Conservation (phyloP, 345 rosid genomes). For the Aquilaria sinensis region DNA sequence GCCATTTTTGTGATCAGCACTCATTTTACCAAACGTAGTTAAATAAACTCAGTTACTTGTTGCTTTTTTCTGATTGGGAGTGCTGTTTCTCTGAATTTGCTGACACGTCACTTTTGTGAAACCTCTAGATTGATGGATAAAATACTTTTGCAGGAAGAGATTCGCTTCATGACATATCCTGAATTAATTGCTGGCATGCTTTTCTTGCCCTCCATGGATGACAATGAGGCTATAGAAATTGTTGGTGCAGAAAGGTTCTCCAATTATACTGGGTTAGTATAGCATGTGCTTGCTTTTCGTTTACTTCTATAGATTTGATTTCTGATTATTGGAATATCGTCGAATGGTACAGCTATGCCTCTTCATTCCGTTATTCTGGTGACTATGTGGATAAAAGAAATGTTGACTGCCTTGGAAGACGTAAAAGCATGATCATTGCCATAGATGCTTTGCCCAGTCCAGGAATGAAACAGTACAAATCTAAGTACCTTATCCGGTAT, state of each 20-base stretch:
- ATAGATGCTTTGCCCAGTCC: constrained; percentile 78
- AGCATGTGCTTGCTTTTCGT: constrained; percentile 1
- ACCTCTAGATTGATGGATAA: not conserved
- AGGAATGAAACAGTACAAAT: constrained; percentile 50
- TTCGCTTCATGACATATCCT: constrained; percentile 93
- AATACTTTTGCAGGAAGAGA: constrained; percentile 64
- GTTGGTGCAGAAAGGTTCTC: constrained; percentile 88
- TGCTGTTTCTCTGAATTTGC: too few species aligned
- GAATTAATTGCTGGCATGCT: constrained; percentile 91
- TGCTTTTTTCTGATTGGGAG: too few species aligned
- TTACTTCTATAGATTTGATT: constrained; percentile 15
- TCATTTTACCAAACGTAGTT: too few species aligned
- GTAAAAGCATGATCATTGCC: constrained; percentile 60
- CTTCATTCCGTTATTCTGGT: constrained; percentile 83
- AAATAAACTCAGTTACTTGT: too few species aligned
- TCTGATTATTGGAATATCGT: constrained; percentile 12
- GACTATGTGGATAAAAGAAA: constrained; percentile 58
- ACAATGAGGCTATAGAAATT: constrained; percentile 84
- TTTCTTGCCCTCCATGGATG: constrained; percentile 84
- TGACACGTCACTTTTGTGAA: not conserved
- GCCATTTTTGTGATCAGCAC: not conserved
- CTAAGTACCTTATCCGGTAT: constrained; percentile 57
- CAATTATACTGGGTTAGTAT: constrained; percentile 73
- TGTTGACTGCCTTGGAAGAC: constrained; percentile 54
- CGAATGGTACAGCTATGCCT: constrained; percentile 65